These are phyloP conservation scores for Elsinoe fawcettii DNA, from an alignment of 2,329 filamentous ascomycete species.

Conservation along the genomic window DNA sequence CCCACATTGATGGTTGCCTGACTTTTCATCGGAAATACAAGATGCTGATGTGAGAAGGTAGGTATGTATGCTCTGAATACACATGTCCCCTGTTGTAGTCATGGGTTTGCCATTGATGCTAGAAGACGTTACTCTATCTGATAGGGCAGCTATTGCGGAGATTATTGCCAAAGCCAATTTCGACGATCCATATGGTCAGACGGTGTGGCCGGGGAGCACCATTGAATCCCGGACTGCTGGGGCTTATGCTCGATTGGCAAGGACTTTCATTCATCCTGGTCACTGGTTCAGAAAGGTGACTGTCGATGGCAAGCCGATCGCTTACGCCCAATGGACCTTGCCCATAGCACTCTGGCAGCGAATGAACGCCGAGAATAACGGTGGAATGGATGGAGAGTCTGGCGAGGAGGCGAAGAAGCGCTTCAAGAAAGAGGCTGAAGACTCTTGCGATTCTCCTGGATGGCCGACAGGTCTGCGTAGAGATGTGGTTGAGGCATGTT, in stretches of 20 bases:
- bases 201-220: background rate
- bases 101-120: background rate
- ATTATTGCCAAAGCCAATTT: background rate
- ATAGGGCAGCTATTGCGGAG: background rate
- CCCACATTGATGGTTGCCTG: background rate
- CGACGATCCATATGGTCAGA: constrained; percentile 4
- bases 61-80: background rate
- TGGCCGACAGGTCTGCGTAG: background rate
- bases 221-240: background rate
- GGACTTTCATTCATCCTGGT: background rate
- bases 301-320: background rate
- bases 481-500: background rate
- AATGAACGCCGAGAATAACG: background rate
- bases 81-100: background rate
- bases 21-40: background rate
- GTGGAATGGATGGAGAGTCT: background rate
- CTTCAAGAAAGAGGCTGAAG: background rate
- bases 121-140: background rate
- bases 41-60: background rate
- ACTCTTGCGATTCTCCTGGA: background rate
- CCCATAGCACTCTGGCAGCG: background rate
- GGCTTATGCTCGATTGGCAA: background rate
- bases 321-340: constrained; percentile 3
- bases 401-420: background rate
- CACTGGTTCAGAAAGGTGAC: constrained; percentile 6